Evolutionary conservation across 1,139 yeast genomes (phyloP).

Genomic region (Schwanniomyces etchellsii): DNA sequence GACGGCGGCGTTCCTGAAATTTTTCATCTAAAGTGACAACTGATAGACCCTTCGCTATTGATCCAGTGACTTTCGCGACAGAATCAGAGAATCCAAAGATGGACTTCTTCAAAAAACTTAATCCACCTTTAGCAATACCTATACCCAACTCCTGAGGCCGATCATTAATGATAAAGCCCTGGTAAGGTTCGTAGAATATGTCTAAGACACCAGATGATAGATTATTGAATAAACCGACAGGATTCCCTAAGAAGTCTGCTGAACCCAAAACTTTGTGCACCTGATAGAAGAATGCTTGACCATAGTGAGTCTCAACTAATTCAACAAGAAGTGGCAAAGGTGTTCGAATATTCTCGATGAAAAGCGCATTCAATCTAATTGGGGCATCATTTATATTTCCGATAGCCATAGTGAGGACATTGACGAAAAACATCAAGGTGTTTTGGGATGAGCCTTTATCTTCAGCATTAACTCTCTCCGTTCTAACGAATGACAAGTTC

Average conservation of each 20-base stretch:
- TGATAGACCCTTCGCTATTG: conserved; percentile 89
- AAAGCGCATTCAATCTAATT: conserved; percentile 77
- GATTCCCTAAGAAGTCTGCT: conserved; percentile 94
- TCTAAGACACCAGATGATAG: conserved; percentile 94
- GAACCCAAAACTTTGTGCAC: conserved; percentile 91
- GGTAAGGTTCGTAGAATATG: conserved; percentile 94
- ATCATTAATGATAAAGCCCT: conserved; percentile 90
- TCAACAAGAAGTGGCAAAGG: conserved; percentile 72
- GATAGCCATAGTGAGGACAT: conserved; percentile 90
- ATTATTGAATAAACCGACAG: conserved; percentile 92
- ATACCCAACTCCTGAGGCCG: conserved; percentile 95
- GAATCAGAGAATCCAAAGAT: conserved; percentile 95
- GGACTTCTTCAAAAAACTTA: conserved; percentile 89
- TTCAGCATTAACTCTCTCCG: conserved; percentile 67
- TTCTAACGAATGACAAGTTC: conserved; percentile 86
- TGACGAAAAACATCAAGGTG: conserved; percentile 68
- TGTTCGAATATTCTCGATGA: conserved; percentile 84
- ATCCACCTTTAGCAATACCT: conserved; percentile 92
- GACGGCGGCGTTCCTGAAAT: conserved; percentile 77
- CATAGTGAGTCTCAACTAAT: conserved; percentile 78
- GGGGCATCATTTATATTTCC: conserved; percentile 98
- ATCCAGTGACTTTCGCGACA: conserved; percentile 86
- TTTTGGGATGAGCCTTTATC: conserved; percentile 53
- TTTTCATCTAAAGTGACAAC: conserved; percentile 83
- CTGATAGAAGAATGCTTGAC: conserved; percentile 89